Conservation (phyloP, 257 asterid species). For the Solanum bulbocastanum region DNA sequence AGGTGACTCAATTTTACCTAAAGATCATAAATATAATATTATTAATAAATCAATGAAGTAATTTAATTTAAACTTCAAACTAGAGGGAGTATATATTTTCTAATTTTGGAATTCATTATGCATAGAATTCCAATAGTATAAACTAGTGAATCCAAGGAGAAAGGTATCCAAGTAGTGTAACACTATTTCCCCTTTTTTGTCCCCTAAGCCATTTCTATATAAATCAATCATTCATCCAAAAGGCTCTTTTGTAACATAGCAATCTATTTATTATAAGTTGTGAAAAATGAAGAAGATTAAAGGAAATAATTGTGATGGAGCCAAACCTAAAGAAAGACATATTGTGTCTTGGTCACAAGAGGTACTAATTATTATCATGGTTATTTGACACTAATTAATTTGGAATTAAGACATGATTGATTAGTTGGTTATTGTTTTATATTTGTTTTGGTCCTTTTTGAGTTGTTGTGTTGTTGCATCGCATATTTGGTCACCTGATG, state of each 20-base stretch:
- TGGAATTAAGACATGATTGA: neutral
- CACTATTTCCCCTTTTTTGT: slow-evolving; percentile 18
- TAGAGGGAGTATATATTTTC: neutral
- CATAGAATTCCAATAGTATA: neutral
- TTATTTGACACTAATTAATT: neutral
- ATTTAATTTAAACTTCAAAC: no score
- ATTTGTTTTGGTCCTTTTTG: neutral
- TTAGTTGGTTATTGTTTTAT: no score
- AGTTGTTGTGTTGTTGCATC: slow-evolving; percentile 9
- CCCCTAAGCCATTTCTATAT: slow-evolving; percentile 16
- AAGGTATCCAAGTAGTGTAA: slow-evolving; percentile 20
- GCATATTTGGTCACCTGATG: no score
- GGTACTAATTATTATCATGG: slow-evolving; percentile 23
- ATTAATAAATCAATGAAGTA: neutral
- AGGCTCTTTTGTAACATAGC: slow-evolving; percentile 37
- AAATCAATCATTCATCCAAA: slow-evolving; percentile 32
- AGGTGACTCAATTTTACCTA: neutral
- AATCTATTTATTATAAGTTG: neutral
- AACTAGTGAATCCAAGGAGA: slow-evolving; percentile 35
- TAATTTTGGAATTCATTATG: neutral
- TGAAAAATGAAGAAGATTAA: slow-evolving; percentile 43
- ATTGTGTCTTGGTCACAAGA: slow-evolving; percentile 98
- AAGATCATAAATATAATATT: neutral
- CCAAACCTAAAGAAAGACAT: slow-evolving; percentile 75
- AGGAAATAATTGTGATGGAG: neutral